Conservation (phyloP, 176 grass and related monocot genomes). For the Oryza australiensis region DNA sequence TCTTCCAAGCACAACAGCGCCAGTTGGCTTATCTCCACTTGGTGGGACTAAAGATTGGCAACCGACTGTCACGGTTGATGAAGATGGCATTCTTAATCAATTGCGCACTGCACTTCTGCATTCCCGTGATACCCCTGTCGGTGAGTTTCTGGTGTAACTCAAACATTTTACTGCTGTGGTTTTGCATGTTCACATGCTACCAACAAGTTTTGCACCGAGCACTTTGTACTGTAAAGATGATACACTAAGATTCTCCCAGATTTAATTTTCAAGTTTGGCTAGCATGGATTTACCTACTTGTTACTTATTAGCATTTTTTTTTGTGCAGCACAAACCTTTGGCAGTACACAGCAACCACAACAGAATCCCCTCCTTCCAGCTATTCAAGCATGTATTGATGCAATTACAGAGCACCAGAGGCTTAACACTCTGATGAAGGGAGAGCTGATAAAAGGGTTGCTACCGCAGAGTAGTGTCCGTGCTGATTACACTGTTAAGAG, state of each 20-base stretch:
- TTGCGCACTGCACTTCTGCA: slow-evolving; percentile 61
- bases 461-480: slow-evolving; percentile 76
- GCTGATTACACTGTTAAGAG: slow-evolving; percentile 87
- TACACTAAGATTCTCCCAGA: not conserved
- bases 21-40: slow-evolving; percentile 66
- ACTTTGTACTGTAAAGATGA: not conserved
- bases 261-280: slow-evolving; percentile 20
- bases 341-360: slow-evolving; percentile 64
- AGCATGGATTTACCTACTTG: not conserved
- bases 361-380: slow-evolving; percentile 57
- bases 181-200: slow-evolving; percentile 3
- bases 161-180: not conserved
- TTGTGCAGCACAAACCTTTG: slow-evolving; percentile 59
- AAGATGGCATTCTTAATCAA: slow-evolving; percentile 85
- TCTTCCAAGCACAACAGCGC: slow-evolving; percentile 48
- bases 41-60: slow-evolving; percentile 79
- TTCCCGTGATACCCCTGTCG: slow-evolving; percentile 57
- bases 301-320: not conserved
- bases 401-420: slow-evolving; percentile 96
- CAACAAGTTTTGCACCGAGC: not conserved
- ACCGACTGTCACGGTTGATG: slow-evolving; percentile 71
- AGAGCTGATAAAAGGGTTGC: slow-evolving; percentile 88
- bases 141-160: slow-evolving; percentile 53
- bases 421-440: slow-evolving; percentile 96
- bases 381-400: slow-evolving; percentile 87